Evolutionary conservation across 192 early-diverging fungal genomes (phyloP).

Genomic region (Chytriomyces confervae): DNA sequence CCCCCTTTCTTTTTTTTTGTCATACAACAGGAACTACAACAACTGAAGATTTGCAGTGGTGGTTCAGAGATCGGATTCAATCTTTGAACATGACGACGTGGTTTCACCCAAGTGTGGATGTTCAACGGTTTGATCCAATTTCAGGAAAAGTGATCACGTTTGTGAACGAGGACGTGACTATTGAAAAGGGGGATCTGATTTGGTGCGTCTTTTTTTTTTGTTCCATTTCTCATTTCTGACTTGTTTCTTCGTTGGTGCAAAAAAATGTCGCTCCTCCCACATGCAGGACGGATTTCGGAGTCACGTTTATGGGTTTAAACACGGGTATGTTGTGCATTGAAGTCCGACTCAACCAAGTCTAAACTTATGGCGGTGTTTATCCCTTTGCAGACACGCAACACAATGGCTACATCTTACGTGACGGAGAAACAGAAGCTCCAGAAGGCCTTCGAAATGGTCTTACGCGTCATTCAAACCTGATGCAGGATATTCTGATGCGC

Average conservation of each 20-base stretch:
- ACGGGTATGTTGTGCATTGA: not conserved
- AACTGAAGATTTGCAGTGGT: constrained; percentile 25
- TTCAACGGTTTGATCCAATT: constrained; percentile 9
- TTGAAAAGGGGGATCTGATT: constrained; percentile 28
- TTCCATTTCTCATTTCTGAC: not conserved
- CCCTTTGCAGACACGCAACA: constrained; percentile 29
- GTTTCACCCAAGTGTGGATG: constrained; percentile 31
- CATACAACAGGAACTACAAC: constrained; percentile 20
- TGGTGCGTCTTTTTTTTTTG: constrained; percentile 18
- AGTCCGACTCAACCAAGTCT: no score
- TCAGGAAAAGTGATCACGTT: not conserved
- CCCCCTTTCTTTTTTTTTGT: not conserved
- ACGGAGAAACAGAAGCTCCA: constrained; percentile 13
- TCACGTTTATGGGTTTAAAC: constrained; percentile 33
- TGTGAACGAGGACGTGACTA: constrained; percentile 4
- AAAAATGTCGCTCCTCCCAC: not conserved
- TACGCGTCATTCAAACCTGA: constrained; percentile 21
- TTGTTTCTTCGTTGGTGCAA: no score
- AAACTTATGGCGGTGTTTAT: no score
- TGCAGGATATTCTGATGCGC: constrained; percentile 31
- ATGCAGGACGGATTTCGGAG: constrained; percentile 28
- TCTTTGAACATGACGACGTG: constrained; percentile 31
- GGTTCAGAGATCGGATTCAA: constrained; percentile 31
- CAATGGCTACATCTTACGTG: constrained; percentile 27
- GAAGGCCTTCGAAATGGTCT: constrained; percentile 17